Evolutionary conservation across 1,284 basidiomycete species (phyloP), one percentile per base, ranked within the genome.

Genomic region (Ustilago vetiveriae): DNA sequence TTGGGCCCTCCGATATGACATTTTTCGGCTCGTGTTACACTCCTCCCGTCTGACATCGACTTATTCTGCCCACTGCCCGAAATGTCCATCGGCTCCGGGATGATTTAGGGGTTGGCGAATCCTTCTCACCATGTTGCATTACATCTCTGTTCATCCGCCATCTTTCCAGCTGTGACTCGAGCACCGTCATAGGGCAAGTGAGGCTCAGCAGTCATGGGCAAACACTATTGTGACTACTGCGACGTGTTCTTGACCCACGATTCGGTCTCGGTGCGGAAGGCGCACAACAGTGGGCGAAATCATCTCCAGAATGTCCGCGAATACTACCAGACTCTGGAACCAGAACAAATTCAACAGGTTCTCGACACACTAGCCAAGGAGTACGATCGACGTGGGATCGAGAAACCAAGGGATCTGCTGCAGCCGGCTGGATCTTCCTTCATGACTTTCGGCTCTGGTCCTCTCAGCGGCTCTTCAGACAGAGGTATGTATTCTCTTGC

Each of bases 241-340:
- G 79, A 81, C 53, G 78, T 81, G 23, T 78, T 78, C 38, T 48
- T 81, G 17, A 81, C 79, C 21, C 79, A 81, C 57, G 78, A 81
- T 46, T 80, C 78, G 35, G 72, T 74, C 17, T 78, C 76, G 7
- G 95, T 98, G 30, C 91, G 95, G 71, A 97, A 97, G 84, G 95
- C 95, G 42, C 95, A 98, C 84, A 98, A 98, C 84, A 92, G 90
- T 69, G 95, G 95, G 62, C 87, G 94, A 59, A 98, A 98, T 84
- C 95, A 98, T 82, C 86, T 98, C 37, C 87, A 92, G 46, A 98
- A 98, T 81, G 95, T 98, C 62, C 86, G 93, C 70, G 95, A 98
- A 78, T 98, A 98, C 83, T 98, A 98, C 84, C 91, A 92, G 26
- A 92, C 91, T 4, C 87, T 98, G 60, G 93, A 94, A 56, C 92